Base-by-base conservation (phyloP, 2,329 filamentous ascomycete species). In the Pyricularia sp. region DNA sequence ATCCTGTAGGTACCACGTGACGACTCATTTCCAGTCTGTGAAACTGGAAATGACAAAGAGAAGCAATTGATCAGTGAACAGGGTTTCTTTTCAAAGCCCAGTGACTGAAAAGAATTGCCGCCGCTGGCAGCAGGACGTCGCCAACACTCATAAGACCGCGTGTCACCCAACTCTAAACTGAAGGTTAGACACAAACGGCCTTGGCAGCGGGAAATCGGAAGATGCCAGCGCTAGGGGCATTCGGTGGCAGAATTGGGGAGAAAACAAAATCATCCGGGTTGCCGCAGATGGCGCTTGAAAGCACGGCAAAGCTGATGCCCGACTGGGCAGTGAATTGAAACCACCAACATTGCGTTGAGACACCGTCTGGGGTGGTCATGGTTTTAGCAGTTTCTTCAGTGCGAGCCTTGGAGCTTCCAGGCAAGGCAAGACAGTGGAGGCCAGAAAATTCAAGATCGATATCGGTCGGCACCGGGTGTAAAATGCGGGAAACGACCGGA, bases 91-190 rank as follows among this genome's bases (percentile, higher is more conserved):
- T 55, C 42, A n/a, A 20, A n/a, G 42, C 42, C 17, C 17, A 55
- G 9, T 55, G 42, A 55, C 42, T 50, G 17, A 6, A 55, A 55
- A 36, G 17, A 17, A 55, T n/a, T 55, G 42, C 17, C 42, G 33
- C 33, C 12, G 33, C 33, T 36, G 33, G 33, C 33, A 36, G 33
- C 42, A 55, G 42, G 42, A 20, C 4, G 20, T 4, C 20, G 23
- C 25, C 59, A 28, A 20, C 14, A 17, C 14, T 63, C 59, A 2
- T 9, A 17, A 30, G 28, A 61, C 25, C 26, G 25, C 17, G 59
- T 63, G 59, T 63, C 59, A 26, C 59, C 28, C 59, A 63, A 63
- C 59, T 63, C 59, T 63, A 63, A 63, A 63, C 59, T 63, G 12
- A 25, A n/a, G 25, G 59, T 63, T 63, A 63, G 25, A 28, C 25